phyloP scores from a whole-genome alignment of 768 basidiomycete species.

The Leucocoprinus birnbaumii region DNA sequence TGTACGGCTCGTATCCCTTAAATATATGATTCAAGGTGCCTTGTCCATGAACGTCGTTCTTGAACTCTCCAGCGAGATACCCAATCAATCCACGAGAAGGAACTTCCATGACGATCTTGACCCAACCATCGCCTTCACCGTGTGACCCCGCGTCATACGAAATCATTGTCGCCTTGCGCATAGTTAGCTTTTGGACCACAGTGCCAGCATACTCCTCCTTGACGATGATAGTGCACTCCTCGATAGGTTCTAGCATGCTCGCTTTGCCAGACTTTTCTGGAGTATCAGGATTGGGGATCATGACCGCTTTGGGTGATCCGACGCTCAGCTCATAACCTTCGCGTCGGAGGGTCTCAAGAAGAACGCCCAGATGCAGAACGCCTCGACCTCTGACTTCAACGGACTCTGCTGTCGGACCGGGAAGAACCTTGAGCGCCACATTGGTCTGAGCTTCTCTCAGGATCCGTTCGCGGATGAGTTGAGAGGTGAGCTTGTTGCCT shows the following conservation, averaged over 20 bases:
- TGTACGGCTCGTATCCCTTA: constrained; percentile 43
- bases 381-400: constrained; percentile 47
- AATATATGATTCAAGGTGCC: constrained; percentile 54
- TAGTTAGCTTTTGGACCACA: constrained; percentile 49
- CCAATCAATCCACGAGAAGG: constrained; percentile 47
- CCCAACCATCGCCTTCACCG: constrained; percentile 42
- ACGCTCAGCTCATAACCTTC: constrained; percentile 48
- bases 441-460: constrained; percentile 51
- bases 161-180: constrained; percentile 46
- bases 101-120: constrained; percentile 44
- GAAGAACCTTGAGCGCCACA: constrained; percentile 45
- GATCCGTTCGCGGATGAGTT: constrained; percentile 44
- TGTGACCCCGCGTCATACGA: constrained; percentile 36
- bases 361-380: constrained; percentile 48
- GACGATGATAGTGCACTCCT: constrained; percentile 42
- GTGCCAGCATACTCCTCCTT: constrained; percentile 44
- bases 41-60: constrained; percentile 49
- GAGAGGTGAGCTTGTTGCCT: constrained; percentile 47
- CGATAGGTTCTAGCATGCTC: constrained; percentile 42
- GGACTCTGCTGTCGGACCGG: constrained; percentile 46
- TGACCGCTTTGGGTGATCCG: constrained; percentile 48
- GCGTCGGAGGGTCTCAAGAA: constrained; percentile 45
- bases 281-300: constrained; percentile 38
- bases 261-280: constrained; percentile 22
- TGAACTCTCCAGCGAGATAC: constrained; percentile 51